A percentile compares a stretch with the other conserved stretches of the same genome.
phyloP scores from a whole-genome alignment of 2,329 filamentous ascomycete genomes.

The Sarocladium brachiariae region DNA sequence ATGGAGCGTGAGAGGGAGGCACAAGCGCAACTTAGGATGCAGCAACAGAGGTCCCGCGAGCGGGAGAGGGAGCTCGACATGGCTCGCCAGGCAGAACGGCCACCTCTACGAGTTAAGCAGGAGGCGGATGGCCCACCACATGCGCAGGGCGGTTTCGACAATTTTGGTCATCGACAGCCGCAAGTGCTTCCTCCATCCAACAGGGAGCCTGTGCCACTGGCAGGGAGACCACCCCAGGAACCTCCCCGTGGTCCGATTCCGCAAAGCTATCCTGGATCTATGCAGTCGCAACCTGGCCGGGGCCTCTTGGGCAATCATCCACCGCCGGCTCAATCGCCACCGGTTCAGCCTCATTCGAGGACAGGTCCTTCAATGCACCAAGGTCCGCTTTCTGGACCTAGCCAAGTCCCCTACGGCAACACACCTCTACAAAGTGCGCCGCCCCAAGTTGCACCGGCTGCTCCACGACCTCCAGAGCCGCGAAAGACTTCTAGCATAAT shows the following conservation, averaged over 20 bases:
- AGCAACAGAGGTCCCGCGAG: constrained; percentile 17
- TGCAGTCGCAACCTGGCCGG: constrained; percentile 32
- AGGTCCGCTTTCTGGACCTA: constrained; percentile 23
- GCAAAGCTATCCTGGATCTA: constrained; percentile 20
- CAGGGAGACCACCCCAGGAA: constrained; percentile 34
- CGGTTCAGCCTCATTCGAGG: constrained; percentile 29
- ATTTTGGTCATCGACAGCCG: constrained; percentile 33
- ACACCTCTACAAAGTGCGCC: constrained; percentile 15
- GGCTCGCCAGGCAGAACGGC: constrained; percentile 20
- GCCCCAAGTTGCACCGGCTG: constrained; percentile 24
- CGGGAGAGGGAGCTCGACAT: constrained; percentile 16
- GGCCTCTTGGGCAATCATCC: constrained; percentile 34
- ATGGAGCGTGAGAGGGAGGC: constrained; percentile 24
- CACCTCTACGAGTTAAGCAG: constrained; percentile 21
- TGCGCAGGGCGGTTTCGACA: constrained; percentile 36
- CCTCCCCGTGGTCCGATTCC: constrained; percentile 26
- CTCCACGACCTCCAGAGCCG: constrained; percentile 36
- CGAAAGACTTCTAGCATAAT: constrained; percentile 59
- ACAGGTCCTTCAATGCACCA: constrained; percentile 33
- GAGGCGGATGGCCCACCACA: constrained; percentile 6
- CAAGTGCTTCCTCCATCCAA: constrained; percentile 32
- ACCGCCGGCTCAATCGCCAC: constrained; percentile 29
- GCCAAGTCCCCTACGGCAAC: constrained; percentile 23
- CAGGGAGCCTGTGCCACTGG: constrained; percentile 32
- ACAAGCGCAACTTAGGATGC: constrained; percentile 19